phyloP scores from a whole-genome alignment of 225 moss, liverwort and hornwort genomes.

The Sphagnum tenellum region DNA sequence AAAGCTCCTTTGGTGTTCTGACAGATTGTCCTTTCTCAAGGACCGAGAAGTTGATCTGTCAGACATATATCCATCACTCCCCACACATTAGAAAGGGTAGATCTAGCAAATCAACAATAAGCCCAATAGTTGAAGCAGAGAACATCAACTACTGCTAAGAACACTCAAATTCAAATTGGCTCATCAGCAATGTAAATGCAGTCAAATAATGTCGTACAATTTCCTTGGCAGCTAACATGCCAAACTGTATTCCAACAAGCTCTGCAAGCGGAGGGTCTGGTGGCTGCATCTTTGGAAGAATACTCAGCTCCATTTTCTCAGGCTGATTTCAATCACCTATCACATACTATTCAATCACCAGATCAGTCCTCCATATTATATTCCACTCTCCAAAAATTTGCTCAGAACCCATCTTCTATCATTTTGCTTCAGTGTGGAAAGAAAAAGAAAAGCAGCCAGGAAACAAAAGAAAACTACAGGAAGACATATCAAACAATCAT shows the following conservation, averaged over 20 bases:
- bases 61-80: not conserved
- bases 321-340: too few relatives aligned
- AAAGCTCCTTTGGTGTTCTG: constrained; percentile 14
- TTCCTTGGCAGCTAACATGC: constrained; percentile 32
- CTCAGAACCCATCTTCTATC: too few relatives aligned
- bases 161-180: not conserved
- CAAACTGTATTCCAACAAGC: constrained; percentile 44
- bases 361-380: too few relatives aligned
- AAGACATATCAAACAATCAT: too few relatives aligned
- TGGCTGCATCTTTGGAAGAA: too few relatives aligned
- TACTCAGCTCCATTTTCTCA: too few relatives aligned
- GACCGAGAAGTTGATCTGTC: constrained; percentile 35
- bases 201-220: constrained; percentile 15
- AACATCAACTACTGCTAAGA: not conserved
- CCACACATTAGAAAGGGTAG: not conserved
- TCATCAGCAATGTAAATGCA: not conserved
- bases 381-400: too few relatives aligned
- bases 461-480: too few relatives aligned
- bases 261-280: constrained; percentile 26
- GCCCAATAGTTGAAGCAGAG: not conserved
- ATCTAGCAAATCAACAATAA: not conserved
- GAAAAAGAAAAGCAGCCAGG: too few relatives aligned
- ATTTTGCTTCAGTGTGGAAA: too few relatives aligned
- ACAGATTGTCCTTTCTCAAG: constrained; percentile 6
- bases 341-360: too few relatives aligned